phyloP scores from a whole-genome alignment of 2,329 filamentous ascomycete genomes.

The Phyllosticta capitalensis region DNA sequence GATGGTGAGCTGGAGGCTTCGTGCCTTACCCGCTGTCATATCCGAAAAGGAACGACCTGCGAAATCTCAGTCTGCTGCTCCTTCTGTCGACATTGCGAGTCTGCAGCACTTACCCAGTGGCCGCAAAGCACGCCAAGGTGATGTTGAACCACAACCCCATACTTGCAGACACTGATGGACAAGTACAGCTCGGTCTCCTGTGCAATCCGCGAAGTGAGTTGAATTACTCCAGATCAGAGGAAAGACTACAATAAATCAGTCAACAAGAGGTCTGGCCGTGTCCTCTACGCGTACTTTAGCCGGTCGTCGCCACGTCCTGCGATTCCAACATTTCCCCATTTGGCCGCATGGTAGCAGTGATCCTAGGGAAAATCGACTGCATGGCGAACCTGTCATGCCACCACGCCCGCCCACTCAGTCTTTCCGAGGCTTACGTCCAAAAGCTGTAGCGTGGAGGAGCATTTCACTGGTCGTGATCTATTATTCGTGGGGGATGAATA shows the following conservation, averaged over 20 bases:
- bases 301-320: neutral
- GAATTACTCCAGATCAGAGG: neutral
- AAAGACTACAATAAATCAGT: neutral
- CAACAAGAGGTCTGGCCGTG: neutral
- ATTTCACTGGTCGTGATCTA: too few relatives aligned
- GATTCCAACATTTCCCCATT: neutral
- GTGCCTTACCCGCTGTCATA: constrained; percentile 22
- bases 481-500: too few relatives aligned
- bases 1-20: neutral
- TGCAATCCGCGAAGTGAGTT: too few relatives aligned
- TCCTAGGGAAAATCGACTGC: constrained; percentile 7
- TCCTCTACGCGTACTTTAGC: neutral
- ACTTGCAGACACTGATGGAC: neutral
- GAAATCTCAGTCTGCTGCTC: constrained; percentile 2
- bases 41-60: constrained; percentile 33
- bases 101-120: constrained; percentile 20
- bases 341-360: neutral
- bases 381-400: constrained; percentile 8
- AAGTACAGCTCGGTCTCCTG: neutral
- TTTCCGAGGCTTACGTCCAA: too few relatives aligned
- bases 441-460: too few relatives aligned
- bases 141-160: constrained; percentile 37
- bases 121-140: constrained; percentile 33
- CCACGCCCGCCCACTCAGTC: neutral
- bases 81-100: neutral